Conservation (phyloP, 2,329 filamentous ascomycete genomes). For the Fusarium nodosum region DNA sequence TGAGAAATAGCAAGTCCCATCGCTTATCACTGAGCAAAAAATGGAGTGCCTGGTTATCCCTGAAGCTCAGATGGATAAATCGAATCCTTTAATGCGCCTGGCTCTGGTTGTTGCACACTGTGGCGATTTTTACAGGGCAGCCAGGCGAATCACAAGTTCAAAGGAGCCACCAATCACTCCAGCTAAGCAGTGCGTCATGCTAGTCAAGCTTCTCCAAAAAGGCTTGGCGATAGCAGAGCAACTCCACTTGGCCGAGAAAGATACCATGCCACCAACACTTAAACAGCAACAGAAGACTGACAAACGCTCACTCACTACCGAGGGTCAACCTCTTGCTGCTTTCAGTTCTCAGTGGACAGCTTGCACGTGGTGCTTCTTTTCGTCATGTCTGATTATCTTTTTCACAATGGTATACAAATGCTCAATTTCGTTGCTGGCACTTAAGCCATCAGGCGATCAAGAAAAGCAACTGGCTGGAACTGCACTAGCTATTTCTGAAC, state of each 20-base stretch:
- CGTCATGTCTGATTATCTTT: conserved; percentile 11
- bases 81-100: conserved; percentile 16
- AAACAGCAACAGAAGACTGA: not conserved
- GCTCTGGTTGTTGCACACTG: conserved; percentile 19
- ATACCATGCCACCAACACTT: conserved; percentile 7
- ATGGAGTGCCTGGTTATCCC: conserved; percentile 29
- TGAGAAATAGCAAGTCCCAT: conserved; percentile 26
- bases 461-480: conserved; percentile 14
- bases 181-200: not conserved
- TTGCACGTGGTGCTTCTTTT: conserved; percentile 18
- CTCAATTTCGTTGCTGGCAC: not conserved
- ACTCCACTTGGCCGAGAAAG: not conserved
- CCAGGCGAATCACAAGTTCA: conserved; percentile 8
- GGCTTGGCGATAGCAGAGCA: conserved; percentile 12
- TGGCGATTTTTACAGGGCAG: conserved; percentile 29
- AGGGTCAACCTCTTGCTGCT: not conserved
- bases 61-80: not conserved
- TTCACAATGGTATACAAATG: conserved; percentile 10
- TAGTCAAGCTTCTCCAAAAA: conserved; percentile 11
- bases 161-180: not conserved
- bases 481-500: not conserved
- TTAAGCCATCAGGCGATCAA: fast-evolving
- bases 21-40: conserved; percentile 7
- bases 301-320: not conserved
- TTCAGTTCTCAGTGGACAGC: conserved; percentile 27